Percentiles rank a stretch among this genome's conserved stretches.
These are phyloP conservation scores for Brassica carinata DNA, from an alignment of 345 rosid genomes.

Conservation along the genomic window DNA sequence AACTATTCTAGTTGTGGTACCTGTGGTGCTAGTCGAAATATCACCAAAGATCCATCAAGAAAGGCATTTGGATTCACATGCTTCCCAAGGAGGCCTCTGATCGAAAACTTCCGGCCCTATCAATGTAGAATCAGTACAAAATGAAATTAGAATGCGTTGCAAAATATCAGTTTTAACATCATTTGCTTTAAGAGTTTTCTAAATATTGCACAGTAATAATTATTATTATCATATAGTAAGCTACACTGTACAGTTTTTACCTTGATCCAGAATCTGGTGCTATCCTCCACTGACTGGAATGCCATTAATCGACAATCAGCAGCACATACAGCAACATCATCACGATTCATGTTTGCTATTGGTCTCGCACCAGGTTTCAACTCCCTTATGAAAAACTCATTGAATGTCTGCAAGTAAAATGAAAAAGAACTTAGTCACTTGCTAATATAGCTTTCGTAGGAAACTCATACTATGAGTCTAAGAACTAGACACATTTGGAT, in stretches of 20 bases:
- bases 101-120: conserved; percentile 84
- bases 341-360: conserved; percentile 51
- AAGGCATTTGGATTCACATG: conserved; percentile 52
- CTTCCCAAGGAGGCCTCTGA: conserved; percentile 84
- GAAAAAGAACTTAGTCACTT: background rate
- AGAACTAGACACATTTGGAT: conserved; percentile 1
- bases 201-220: background rate
- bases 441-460: background rate
- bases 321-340: conserved; percentile 73
- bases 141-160: background rate
- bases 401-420: conserved; percentile 66
- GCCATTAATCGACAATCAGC: conserved; percentile 94
- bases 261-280: conserved; percentile 89
- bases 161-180: background rate
- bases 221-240: background rate
- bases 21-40: conserved; percentile 95
- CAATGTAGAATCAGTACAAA: background rate
- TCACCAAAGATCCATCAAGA: conserved; percentile 74
- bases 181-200: background rate
- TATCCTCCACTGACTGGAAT: conserved; percentile 64
- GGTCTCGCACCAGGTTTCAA: conserved; percentile 82
- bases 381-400: conserved; percentile 89
- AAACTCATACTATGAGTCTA: background rate
- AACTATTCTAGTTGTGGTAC: conserved; percentile 35
- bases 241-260: conserved; percentile 37